Conservation (phyloP, 108 stramenopile species). For the Cyclotella sp. region DNA sequence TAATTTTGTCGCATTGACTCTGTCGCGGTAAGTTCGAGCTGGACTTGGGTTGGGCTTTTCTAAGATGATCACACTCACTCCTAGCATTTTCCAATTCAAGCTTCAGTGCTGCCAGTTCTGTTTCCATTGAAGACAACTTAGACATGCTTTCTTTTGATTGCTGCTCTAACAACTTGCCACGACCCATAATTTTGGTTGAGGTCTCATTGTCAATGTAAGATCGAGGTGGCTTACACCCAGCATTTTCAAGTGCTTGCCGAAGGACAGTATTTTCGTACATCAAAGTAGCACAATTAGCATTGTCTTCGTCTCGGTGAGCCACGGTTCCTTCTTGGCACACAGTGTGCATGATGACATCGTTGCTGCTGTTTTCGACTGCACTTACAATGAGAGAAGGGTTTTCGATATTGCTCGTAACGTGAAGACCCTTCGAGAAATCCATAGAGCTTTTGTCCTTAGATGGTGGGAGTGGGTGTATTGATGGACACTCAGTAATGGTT, state of each 20-base stretch:
- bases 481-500: constrained; percentile 55
- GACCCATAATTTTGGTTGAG: constrained; percentile 28
- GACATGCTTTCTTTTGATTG: constrained; percentile 24
- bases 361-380: constrained; percentile 73
- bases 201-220: constrained; percentile 71
- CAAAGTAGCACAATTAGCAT: constrained; percentile 73
- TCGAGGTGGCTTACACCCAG: constrained; percentile 72
- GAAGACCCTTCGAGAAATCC: constrained; percentile 9
- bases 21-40: constrained; percentile 26
- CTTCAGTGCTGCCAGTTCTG: constrained; percentile 41
- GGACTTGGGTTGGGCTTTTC: constrained; percentile 34
- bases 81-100: constrained; percentile 58
- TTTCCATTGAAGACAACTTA: constrained; percentile 33
- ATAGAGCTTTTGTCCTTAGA: constrained; percentile 13
- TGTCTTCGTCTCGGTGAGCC: constrained; percentile 23
- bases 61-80: constrained; percentile 42
- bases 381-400: constrained; percentile 77
- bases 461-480: neutral
- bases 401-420: constrained; percentile 27
- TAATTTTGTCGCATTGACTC: constrained; percentile 75
- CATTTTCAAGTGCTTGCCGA: constrained; percentile 70
- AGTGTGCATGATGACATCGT: constrained; percentile 70
- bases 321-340: constrained; percentile 30
- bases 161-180: constrained; percentile 15
- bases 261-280: constrained; percentile 84